Conservation (phyloP, 1,284 basidiomycete genomes). For the Agroathelia rolfsii region DNA sequence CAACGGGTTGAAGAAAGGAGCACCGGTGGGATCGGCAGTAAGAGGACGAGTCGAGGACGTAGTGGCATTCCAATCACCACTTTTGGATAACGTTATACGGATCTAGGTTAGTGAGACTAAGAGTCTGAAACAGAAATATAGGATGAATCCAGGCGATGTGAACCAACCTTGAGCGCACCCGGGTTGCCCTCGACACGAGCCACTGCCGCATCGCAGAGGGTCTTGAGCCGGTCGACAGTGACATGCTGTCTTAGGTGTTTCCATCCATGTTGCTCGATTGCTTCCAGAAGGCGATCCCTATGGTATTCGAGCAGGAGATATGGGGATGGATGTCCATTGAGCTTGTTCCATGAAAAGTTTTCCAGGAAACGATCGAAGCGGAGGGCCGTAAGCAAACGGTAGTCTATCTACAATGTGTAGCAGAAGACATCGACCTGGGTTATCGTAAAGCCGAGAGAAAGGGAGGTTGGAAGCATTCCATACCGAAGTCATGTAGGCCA, state of each 20-base stretch:
- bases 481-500: too few species aligned
- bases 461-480: too few species aligned
- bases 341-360: conserved; percentile 44
- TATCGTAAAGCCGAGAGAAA: too few species aligned
- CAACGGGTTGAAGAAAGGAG: conserved; percentile 28
- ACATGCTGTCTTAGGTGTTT: conserved; percentile 22
- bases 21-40: conserved; percentile 32
- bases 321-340: conserved; percentile 35
- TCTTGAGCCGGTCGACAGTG: conserved; percentile 28
- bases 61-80: conserved; percentile 35
- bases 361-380: conserved; percentile 46
- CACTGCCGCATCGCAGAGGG: conserved; percentile 34
- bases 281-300: conserved; percentile 41
- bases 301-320: conserved; percentile 54
- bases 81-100: conserved; percentile 40
- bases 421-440: too few species aligned
- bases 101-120: conserved; percentile 28
- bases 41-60: conserved; percentile 30
- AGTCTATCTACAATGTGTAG: too few species aligned
- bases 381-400: too few species aligned
- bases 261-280: conserved; percentile 44
- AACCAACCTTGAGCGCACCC: not conserved
- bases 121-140: conserved; percentile 1
- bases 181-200: conserved; percentile 1
- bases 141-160: not conserved